These are phyloP conservation scores for Mucor ambiguus DNA, from an alignment of 371 early-diverging fungal species.

Conservation along the genomic window DNA sequence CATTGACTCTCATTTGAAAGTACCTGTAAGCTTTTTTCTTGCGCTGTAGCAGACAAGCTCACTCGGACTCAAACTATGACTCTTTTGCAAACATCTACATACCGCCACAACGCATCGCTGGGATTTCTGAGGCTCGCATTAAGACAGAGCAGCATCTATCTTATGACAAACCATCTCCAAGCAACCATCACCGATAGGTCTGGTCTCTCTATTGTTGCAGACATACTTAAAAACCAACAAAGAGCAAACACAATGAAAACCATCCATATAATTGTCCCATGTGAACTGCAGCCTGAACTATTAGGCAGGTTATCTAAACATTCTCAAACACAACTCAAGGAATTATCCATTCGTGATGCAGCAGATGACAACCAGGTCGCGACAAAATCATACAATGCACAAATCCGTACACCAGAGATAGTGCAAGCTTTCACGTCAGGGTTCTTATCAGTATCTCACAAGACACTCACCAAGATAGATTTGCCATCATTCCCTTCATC, in stretches of 20 bases:
- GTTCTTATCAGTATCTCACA: slow-evolving; percentile 16
- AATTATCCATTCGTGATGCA: slow-evolving; percentile 24
- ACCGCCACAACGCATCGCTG: background rate
- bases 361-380: slow-evolving; percentile 18
- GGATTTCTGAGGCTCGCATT: slow-evolving; percentile 3
- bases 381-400: background rate
- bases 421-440: background rate
- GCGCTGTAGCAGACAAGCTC: slow-evolving; percentile 10
- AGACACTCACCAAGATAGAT: slow-evolving; percentile 19
- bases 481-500: slow-evolving; percentile 28
- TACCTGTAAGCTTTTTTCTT: slow-evolving; percentile 14
- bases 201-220: background rate
- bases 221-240: slow-evolving; percentile 15
- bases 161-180: slow-evolving; percentile 1
- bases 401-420: background rate
- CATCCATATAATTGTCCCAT: slow-evolving; percentile 6
- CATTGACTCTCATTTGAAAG: background rate
- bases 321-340: slow-evolving; percentile 8
- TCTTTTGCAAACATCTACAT: slow-evolving; percentile 9
- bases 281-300: background rate
- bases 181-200: background rate
- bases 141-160: background rate
- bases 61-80: slow-evolving; percentile 24
- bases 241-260: background rate
- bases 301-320: slow-evolving; percentile 4